Conservation (phyloP, 768 basidiomycete species). For the Trametes gibbosa region DNA sequence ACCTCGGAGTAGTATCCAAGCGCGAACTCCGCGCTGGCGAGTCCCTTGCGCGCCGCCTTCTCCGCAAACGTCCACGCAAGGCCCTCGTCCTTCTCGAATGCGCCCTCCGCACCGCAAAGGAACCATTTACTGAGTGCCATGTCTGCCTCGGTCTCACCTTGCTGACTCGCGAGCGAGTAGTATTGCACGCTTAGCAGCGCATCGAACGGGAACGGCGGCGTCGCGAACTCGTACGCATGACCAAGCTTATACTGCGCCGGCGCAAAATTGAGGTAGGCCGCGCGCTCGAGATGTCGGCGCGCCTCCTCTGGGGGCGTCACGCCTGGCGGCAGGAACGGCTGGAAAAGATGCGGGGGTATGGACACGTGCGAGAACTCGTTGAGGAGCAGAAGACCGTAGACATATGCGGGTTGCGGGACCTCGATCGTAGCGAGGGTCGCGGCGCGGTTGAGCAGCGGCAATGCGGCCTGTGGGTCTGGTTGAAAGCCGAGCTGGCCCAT, state of each 20-base stretch:
- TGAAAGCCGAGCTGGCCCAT: conserved; percentile 80
- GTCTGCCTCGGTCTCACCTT: conserved; percentile 89
- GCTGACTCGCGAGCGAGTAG: conserved; percentile 78
- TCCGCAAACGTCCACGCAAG: conserved; percentile 89
- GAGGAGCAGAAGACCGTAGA: conserved; percentile 83
- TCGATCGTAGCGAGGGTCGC: conserved; percentile 71
- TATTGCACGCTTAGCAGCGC: conserved; percentile 88
- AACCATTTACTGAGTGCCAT: conserved; percentile 99
- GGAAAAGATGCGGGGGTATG: conserved; percentile 49
- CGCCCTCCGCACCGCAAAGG: conserved; percentile 75
- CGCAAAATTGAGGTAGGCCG: conserved; percentile 81
- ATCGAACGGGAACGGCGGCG: conserved; percentile 82
- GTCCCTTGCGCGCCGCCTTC: conserved; percentile 72
- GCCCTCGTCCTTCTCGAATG: conserved; percentile 83
- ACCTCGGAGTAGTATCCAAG: conserved; percentile 96
- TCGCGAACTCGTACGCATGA: conserved; percentile 88
- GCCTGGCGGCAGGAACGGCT: conserved; percentile 53
- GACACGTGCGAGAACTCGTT: conserved; percentile 74
- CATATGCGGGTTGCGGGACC: conserved; percentile 86
- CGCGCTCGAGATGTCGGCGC: conserved; percentile 72
- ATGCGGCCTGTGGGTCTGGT: conserved; percentile 50
- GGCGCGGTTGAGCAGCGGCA: conserved; percentile 74
- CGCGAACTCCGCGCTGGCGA: conserved; percentile 87
- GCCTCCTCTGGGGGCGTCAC: conserved; percentile 56
- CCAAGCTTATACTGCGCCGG: conserved; percentile 93